phyloP scores from a whole-genome alignment of 2,329 filamentous ascomycete species.

The Cladosporium velox region DNA sequence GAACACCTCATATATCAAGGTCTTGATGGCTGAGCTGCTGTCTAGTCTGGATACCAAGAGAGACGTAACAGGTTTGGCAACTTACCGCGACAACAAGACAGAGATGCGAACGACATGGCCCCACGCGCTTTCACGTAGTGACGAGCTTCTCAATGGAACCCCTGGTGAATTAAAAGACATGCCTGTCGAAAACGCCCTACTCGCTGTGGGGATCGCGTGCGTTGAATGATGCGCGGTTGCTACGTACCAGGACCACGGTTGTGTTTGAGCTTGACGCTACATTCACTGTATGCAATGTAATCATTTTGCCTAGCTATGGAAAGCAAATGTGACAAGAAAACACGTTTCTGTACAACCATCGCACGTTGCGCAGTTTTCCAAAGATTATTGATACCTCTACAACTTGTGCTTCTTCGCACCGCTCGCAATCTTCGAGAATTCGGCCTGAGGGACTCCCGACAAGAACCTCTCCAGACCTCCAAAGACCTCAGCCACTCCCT shows the following conservation, averaged over 20 bases:
- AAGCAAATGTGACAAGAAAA: neutral
- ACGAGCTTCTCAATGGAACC: neutral
- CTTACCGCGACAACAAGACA: too few relatives aligned
- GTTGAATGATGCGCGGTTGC: too few relatives aligned
- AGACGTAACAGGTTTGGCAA: too few relatives aligned
- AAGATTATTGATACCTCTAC: constrained; percentile 42
- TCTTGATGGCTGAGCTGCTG: too few relatives aligned
- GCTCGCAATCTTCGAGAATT: constrained; percentile 81
- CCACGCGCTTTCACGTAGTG: neutral
- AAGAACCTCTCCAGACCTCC: constrained; percentile 79
- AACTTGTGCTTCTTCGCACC: constrained; percentile 96
- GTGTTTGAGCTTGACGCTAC: neutral
- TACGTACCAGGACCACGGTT: neutral
- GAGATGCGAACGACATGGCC: too few relatives aligned
- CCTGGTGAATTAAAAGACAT: neutral
- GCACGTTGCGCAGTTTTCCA: neutral
- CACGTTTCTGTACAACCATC: neutral
- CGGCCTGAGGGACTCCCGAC: constrained; percentile 77
- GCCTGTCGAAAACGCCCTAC: neutral
- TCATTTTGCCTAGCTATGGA: neutral
- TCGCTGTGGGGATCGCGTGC: neutral
- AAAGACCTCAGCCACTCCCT: constrained; percentile 82
- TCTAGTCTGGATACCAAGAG: too few relatives aligned
- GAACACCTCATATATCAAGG: too few relatives aligned
- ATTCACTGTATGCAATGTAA: neutral